phyloP scores from a whole-genome alignment of 306 rosid species.

The Cicer bijugum region DNA sequence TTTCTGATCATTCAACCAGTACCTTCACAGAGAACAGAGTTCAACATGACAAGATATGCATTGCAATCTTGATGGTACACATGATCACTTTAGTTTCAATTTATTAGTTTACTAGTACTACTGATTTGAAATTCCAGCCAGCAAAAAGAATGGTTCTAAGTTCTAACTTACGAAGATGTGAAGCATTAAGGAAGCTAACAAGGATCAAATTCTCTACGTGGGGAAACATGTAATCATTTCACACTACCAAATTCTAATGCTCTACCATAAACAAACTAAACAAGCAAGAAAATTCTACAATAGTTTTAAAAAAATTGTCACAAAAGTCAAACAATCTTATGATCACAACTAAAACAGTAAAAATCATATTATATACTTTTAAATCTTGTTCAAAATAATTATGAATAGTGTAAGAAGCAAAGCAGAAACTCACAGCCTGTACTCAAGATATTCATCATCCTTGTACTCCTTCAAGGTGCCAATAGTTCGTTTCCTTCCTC shows the following conservation, averaged over 20 bases:
- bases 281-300: conserved; percentile 18
- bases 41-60: conserved; percentile 34
- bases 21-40: conserved; percentile 34
- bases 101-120: not conserved
- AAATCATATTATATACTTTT: not conserved
- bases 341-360: not conserved
- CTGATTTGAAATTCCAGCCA: conserved; percentile 31
- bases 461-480: conserved; percentile 86
- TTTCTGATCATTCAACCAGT: not conserved
- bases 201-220: not conserved
- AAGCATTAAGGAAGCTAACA: conserved; percentile 25
- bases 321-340: conserved; percentile 23
- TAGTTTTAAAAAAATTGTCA: not conserved
- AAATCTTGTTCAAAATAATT: not conserved
- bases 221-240: conserved; percentile 12
- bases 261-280: not conserved
- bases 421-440: conserved; percentile 71
- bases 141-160: conserved; percentile 24
- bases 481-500: conserved; percentile 71
- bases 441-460: conserved; percentile 91
- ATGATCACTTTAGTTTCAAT: conserved; percentile 9
- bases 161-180: conserved; percentile 17
- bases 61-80: conserved; percentile 5
- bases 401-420: conserved; percentile 29
- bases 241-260: conserved; percentile 25